A percentile compares a stretch with the other conserved stretches of the same genome.
Evolutionary conservation across 192 early-diverging fungal species (phyloP).

Genomic region (Allomyces javanicus): DNA sequence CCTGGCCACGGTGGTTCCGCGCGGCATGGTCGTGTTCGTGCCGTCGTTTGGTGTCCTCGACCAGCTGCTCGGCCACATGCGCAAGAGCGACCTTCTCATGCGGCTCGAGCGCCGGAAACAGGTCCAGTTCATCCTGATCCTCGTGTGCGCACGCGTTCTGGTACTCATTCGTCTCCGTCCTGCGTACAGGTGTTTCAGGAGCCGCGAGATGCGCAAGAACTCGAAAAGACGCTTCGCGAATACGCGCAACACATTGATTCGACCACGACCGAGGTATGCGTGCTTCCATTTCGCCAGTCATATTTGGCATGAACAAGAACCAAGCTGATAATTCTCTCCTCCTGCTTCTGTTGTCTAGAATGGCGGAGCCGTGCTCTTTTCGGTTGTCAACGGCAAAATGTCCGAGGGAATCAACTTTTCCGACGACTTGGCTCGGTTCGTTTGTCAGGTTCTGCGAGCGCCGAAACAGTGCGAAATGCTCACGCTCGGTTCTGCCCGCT

Average conservation of each 20-base stretch:
- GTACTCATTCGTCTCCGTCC: constrained; percentile 2
- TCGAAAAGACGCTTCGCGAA: constrained; percentile 34
- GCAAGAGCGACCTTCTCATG: constrained; percentile 14
- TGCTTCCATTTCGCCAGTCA: background rate
- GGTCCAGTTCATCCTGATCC: constrained; percentile 10
- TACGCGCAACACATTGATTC: constrained; percentile 31
- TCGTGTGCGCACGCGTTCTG: background rate
- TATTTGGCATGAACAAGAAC: background rate
- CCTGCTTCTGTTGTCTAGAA: too few species aligned
- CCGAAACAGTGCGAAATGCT: too few species aligned
- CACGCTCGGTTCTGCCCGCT: background rate
- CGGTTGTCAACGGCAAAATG: constrained; percentile 79
- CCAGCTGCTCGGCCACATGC: constrained; percentile 33
- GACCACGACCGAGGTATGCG: too few species aligned
- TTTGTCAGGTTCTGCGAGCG: too few species aligned
- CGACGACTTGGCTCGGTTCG: constrained; percentile 48
- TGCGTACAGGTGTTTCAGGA: constrained; percentile 59
- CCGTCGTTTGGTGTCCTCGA: constrained; percentile 61
- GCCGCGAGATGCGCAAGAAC: constrained; percentile 24
- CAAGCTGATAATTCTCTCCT: too few species aligned
- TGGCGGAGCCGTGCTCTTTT: constrained; percentile 56
- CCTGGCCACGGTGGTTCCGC: constrained; percentile 50
- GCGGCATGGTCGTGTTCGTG: constrained; percentile 78
- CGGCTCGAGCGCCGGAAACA: constrained; percentile 38
- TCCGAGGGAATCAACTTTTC: constrained; percentile 88